Percentiles rank a stretch among this genome's conserved stretches.
phyloP scores from a whole-genome alignment of 805 yeast species.

The Metschnikowia vanudenii region DNA sequence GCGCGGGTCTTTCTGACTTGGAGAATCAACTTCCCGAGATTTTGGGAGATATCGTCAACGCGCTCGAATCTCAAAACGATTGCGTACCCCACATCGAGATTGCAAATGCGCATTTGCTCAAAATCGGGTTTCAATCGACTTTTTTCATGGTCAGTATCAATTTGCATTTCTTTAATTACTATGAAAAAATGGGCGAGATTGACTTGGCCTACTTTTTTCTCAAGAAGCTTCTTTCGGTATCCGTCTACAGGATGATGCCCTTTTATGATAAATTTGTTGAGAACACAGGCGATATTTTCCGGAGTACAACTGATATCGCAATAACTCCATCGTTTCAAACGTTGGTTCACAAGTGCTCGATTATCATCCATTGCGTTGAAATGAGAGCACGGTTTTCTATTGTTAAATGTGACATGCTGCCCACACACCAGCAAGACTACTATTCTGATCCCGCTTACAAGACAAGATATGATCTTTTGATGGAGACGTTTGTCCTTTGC shows the following conservation, averaged over 20 bases:
- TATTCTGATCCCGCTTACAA: slow-evolving; percentile 8
- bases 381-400: slow-evolving; percentile 16
- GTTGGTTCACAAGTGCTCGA: slow-evolving; percentile 19
- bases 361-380: slow-evolving; percentile 16
- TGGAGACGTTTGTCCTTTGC: slow-evolving; percentile 14
- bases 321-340: slow-evolving; percentile 20
- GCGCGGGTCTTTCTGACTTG: slow-evolving; percentile 8
- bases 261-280: slow-evolving; percentile 15
- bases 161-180: slow-evolving; percentile 23
- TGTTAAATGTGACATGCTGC: slow-evolving; percentile 11
- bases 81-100: slow-evolving; percentile 2
- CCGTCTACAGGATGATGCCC: slow-evolving; percentile 25
- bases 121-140: slow-evolving; percentile 15
- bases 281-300: slow-evolving; percentile 9
- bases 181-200: slow-evolving; percentile 34
- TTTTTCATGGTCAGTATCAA: slow-evolving; percentile 15
- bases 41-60: neutral
- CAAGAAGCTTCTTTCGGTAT: slow-evolving; percentile 30
- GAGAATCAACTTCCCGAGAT: slow-evolving; percentile 6
- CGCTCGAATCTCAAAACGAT: neutral
- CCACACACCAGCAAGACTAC: slow-evolving; percentile 11
- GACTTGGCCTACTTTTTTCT: slow-evolving; percentile 38
- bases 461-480: slow-evolving; percentile 14
- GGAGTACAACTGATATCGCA: slow-evolving; percentile 15
- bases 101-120: slow-evolving; percentile 2